Conservation (phyloP, 1,284 basidiomycete species). For the Ceratorhiza oryzae-sativae region DNA sequence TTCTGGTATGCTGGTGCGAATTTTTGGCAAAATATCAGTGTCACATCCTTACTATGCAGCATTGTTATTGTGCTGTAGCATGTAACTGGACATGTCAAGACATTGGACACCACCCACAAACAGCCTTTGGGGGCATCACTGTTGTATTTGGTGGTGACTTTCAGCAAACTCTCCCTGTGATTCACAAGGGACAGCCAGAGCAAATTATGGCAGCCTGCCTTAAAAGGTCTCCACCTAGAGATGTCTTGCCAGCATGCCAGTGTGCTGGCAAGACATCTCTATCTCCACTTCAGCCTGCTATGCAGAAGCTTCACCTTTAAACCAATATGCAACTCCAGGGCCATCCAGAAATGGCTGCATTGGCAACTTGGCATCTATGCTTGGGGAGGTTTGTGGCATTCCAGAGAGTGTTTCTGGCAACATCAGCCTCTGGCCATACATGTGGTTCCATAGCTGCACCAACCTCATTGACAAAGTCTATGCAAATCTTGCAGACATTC, state of each 20-base stretch:
- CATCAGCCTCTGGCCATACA: constrained; percentile 48
- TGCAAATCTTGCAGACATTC: constrained; percentile 43
- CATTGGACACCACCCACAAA: constrained; percentile 43
- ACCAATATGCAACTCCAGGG: constrained; percentile 53
- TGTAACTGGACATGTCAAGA: constrained; percentile 51
- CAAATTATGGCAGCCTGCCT: constrained; percentile 53
- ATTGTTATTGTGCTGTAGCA: constrained; percentile 50
- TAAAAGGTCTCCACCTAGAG: constrained; percentile 40
- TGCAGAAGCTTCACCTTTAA: constrained; percentile 48
- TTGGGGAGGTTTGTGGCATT: constrained; percentile 52
- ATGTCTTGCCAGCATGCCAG: no score
- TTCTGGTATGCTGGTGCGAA: no score
- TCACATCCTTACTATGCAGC: no score
- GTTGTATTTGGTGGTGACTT: constrained; percentile 56
- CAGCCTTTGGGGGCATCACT: constrained; percentile 54
- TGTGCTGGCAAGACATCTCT: no score
- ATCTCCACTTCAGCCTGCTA: constrained; percentile 52
- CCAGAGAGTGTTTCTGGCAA: constrained; percentile 42
- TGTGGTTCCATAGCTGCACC: constrained; percentile 44
- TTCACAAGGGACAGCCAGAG: constrained; percentile 49
- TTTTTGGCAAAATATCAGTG: no score
- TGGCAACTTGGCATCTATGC: constrained; percentile 55
- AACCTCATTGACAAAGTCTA: constrained; percentile 51
- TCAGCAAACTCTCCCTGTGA: constrained; percentile 55
- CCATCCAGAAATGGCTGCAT: constrained; percentile 46